Evolutionary conservation across 441 rosid species (phyloP).

Genomic region (Aleurites moluccanus): DNA sequence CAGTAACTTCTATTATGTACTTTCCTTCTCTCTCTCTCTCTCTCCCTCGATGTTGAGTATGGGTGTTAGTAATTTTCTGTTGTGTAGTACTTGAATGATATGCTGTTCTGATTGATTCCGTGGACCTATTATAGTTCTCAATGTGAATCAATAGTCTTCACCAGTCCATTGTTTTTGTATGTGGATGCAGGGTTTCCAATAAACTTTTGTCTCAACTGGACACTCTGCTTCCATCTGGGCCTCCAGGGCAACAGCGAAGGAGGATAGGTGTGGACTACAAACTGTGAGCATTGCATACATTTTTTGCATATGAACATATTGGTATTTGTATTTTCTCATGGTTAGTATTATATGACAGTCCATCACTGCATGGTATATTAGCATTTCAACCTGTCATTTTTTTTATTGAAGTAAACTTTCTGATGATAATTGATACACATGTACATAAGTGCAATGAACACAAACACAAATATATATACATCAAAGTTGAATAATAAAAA

Average conservation of each 20-base stretch:
- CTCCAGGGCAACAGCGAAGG: conserved; percentile 77
- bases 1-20: not conserved
- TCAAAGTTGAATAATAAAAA: not conserved
- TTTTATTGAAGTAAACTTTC: conserved; percentile 1
- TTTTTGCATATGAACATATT: not conserved
- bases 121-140: not conserved
- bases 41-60: not conserved
- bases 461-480: not conserved
- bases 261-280: conserved; percentile 59
- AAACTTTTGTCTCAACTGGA: conserved; percentile 63
- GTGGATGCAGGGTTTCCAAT: conserved; percentile 57
- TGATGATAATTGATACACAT: not conserved
- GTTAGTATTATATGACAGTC: not conserved
- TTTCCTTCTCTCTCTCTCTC: not conserved
- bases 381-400: not conserved
- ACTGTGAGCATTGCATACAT: conserved; percentile 5
- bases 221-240: conserved; percentile 68
- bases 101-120: not conserved
- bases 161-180: not conserved
- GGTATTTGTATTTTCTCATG: conserved; percentile 13
- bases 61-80: not conserved
- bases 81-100: not conserved
- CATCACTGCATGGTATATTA: not conserved
- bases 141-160: not conserved
- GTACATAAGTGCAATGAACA: not conserved